Base-by-base conservation (phyloP, 257 asterid genomes). In the Lycium barbarum region DNA sequence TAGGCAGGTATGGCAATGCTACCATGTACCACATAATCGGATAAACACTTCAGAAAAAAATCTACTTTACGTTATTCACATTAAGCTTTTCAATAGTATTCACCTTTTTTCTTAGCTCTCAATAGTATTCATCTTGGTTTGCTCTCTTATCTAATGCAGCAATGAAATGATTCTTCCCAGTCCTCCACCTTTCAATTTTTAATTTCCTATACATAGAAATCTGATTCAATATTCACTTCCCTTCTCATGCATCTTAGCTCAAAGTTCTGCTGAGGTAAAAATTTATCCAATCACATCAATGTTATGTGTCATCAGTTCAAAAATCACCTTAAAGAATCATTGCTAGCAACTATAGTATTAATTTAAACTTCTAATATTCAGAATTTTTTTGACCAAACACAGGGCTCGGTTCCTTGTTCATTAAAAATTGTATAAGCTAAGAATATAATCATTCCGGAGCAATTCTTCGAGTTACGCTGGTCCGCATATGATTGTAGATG, bases 231-330 rank as follows among this genome's bases (percentile, higher is more conserved):
- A 13, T 68, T 68, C 78, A 68, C 53, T 68, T 68, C 53, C 53
- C 22, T 43, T 68, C 78, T 38, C 78, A 38, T 68, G 78, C 78
- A 68, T 38, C 78, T 68, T 36, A 36, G 38, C 53, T 40, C 22
- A 68, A 68, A 36, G 76, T 67, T 35, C 49, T 36, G 49, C 20
- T 67, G 45, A 35, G 49, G 49, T 35, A 67, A 36, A 67, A 35
- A 12, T 35, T 35, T 67, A 67, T 66, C 45, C 74, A 67, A 67
- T 36, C 49, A 67, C 74, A 67, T 67, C 49, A 20, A 62, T 59
- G 18, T 62, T 26, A 26, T 26, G 33, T 26, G 33, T 26, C 33
- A 26, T 26, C 33, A 26, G 33, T 26, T 26, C 33, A 26, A 26
- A 26, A 26, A 26, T 26, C 33, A 26, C 33, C 33, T 26, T 26